A percentile compares a stretch with the other conserved stretches of the same genome.
Evolutionary conservation across 768 basidiomycete genomes (phyloP).

Genomic region (Imleria badia): DNA sequence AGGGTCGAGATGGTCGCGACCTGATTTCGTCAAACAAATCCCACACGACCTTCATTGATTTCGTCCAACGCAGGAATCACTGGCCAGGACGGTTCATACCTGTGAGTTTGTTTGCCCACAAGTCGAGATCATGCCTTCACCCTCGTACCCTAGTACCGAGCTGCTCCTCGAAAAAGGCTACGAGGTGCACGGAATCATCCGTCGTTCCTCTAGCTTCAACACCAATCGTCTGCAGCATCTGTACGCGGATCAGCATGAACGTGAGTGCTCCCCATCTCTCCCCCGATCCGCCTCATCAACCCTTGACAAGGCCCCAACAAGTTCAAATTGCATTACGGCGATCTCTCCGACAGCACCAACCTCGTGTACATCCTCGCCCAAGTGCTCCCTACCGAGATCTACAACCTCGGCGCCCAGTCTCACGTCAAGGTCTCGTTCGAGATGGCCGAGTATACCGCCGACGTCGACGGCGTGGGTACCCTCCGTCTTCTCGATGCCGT

Average conservation of each 20-base stretch:
- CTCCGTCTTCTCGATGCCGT: constrained; percentile 95
- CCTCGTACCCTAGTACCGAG: constrained; percentile 59
- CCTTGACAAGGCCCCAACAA: constrained; percentile 57
- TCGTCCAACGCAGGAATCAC: constrained; percentile 68
- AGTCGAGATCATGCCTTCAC: constrained; percentile 3
- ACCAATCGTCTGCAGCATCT: constrained; percentile 93
- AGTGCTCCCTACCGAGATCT: constrained; percentile 93
- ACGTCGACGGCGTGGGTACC: constrained; percentile 94
- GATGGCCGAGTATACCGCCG: constrained; percentile 98
- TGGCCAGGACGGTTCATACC: constrained; percentile 94
- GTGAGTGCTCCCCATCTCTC: constrained; percentile 43
- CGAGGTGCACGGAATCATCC: constrained; percentile 92
- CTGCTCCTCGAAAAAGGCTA: constrained; percentile 85
- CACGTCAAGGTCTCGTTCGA: constrained; percentile 99
- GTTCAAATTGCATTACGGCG: constrained; percentile 87
- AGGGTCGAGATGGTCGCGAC: background rate
- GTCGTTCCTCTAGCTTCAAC: constrained; percentile 97
- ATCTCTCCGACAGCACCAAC: constrained; percentile 95
- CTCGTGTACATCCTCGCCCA: constrained; percentile 95
- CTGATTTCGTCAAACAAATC: background rate
- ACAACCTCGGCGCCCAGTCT: constrained; percentile 96
- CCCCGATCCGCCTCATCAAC: constrained; percentile 2
- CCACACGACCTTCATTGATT: constrained; percentile 2
- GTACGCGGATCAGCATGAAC: constrained; percentile 90
- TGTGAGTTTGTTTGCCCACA: constrained; percentile 50